These are phyloP conservation scores for Paraphoma sp. DNA, from an alignment of 2,329 filamentous ascomycete species.

Conservation along the genomic window DNA sequence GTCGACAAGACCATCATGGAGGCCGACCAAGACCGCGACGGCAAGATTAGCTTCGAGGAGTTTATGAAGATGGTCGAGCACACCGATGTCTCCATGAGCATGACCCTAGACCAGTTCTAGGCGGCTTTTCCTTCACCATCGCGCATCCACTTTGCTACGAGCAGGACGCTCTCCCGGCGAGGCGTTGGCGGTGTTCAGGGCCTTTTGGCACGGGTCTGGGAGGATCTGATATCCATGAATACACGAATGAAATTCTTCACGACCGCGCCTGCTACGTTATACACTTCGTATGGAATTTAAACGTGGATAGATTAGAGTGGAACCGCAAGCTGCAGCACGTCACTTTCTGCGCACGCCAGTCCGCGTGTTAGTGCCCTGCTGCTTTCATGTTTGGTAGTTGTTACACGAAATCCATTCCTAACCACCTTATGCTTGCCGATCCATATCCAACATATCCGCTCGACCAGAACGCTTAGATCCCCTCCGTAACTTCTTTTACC, in stretches of 20 bases:
- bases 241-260: constrained; percentile 13
- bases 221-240: constrained; percentile 39
- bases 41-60: constrained; percentile 99
- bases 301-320: too few species aligned
- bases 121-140: constrained; percentile 15
- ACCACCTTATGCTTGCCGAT: too few species aligned
- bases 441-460: too few species aligned
- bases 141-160: constrained; percentile 24
- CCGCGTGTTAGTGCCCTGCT: too few species aligned
- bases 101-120: constrained; percentile 66
- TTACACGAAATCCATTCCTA: too few species aligned
- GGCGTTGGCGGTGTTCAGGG: constrained; percentile 42
- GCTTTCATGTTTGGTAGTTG: too few species aligned
- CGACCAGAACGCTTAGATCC: too few species aligned
- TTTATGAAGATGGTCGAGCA: constrained; percentile 99
- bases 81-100: constrained; percentile 75
- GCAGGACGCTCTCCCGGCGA: constrained; percentile 33
- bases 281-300: too few species aligned
- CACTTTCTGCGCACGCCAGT: too few species aligned
- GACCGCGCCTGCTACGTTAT: not conserved
- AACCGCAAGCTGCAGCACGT: too few species aligned
- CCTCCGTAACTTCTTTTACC: too few species aligned
- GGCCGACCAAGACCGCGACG: constrained; percentile 92
- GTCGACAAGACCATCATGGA: constrained; percentile 99
- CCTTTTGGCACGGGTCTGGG: constrained; percentile 22